Conservation (phyloP, 495 filamentous ascomycete species). For the Hypoxylon fragiforme region DNA sequence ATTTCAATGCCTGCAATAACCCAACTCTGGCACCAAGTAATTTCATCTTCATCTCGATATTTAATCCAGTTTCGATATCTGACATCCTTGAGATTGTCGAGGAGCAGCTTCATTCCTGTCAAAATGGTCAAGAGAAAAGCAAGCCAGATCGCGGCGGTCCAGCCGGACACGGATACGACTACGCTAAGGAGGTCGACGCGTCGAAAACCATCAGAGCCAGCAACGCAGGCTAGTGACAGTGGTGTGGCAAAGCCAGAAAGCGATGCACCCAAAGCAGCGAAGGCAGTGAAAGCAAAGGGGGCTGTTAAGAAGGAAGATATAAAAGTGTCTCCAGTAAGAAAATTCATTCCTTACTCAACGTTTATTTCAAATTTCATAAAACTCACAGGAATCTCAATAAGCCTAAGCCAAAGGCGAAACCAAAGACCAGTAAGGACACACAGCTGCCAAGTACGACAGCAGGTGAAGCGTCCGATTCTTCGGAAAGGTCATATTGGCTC, state of each 20-base stretch:
- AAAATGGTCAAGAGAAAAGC: conserved; percentile 49
- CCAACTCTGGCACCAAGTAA: too few species aligned
- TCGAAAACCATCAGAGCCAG: conserved; percentile 19
- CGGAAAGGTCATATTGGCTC: conserved; percentile 72
- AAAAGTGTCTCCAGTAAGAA: conserved; percentile 13
- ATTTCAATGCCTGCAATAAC: too few species aligned
- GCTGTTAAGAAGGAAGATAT: conserved; percentile 1
- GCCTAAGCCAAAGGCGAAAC: conserved; percentile 10
- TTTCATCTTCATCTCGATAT: not conserved
- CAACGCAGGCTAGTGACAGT: not conserved
- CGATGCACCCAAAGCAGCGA: not conserved
- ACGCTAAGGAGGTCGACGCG: conserved; percentile 38
- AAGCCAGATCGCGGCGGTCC: conserved; percentile 14
- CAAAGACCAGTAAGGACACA: conserved; percentile 8
- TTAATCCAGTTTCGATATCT: not conserved
- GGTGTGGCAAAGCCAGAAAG: conserved; percentile 1
- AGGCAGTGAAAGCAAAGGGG: conserved; percentile 1
- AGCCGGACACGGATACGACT: conserved; percentile 6
- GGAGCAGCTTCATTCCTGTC: too few species aligned
- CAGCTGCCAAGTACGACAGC: conserved; percentile 7
- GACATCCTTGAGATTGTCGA: not conserved
- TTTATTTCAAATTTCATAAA: too few species aligned
- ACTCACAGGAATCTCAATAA: conserved; percentile 8
- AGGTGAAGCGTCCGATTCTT: conserved; percentile 6
- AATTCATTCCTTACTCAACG: too few species aligned